Percentiles rank a stretch among this genome's conserved stretches.
Conservation (phyloP, 1,139 yeast species). For the Sugiyamaella castrensis region DNA sequence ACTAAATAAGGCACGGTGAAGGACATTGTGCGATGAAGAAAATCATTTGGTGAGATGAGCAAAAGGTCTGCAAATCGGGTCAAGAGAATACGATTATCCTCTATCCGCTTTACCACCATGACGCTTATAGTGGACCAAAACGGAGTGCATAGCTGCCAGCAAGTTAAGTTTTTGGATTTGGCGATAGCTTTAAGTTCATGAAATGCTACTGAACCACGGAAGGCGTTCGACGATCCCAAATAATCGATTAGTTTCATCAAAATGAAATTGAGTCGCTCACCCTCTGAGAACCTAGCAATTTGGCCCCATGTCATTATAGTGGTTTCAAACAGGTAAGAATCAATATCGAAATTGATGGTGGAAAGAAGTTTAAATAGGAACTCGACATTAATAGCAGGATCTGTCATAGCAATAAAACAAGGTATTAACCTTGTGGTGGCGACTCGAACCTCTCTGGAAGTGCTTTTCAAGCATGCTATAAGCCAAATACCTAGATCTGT, state of each 20-base stretch:
- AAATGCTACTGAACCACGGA: slow-evolving; percentile 61
- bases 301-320: slow-evolving; percentile 60
- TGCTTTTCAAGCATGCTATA: slow-evolving; percentile 28
- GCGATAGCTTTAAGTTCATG: slow-evolving; percentile 54
- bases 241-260: slow-evolving; percentile 57
- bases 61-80: slow-evolving; percentile 60
- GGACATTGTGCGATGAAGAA: slow-evolving; percentile 65
- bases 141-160: slow-evolving; percentile 67
- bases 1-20: slow-evolving; percentile 77
- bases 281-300: slow-evolving; percentile 54
- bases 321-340: slow-evolving; percentile 55
- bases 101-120: slow-evolving; percentile 54
- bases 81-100: slow-evolving; percentile 52
- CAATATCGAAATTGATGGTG: slow-evolving; percentile 19
- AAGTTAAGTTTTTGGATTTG: slow-evolving; percentile 35
- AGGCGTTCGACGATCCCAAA: slow-evolving; percentile 58
- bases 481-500: slow-evolving; percentile 32
- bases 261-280: slow-evolving; percentile 60
- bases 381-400: slow-evolving; percentile 13
- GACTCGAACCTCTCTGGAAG: slow-evolving; percentile 29
- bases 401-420: slow-evolving; percentile 19
- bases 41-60: slow-evolving; percentile 57
- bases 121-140: slow-evolving; percentile 73
- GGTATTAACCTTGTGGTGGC: slow-evolving; percentile 28
- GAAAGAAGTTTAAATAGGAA: slow-evolving; percentile 22